A percentile compares a stretch with the other conserved stretches of the same genome.
Conservation (phyloP, 2,329 filamentous ascomycete genomes). For the Daldinia sp. region DNA sequence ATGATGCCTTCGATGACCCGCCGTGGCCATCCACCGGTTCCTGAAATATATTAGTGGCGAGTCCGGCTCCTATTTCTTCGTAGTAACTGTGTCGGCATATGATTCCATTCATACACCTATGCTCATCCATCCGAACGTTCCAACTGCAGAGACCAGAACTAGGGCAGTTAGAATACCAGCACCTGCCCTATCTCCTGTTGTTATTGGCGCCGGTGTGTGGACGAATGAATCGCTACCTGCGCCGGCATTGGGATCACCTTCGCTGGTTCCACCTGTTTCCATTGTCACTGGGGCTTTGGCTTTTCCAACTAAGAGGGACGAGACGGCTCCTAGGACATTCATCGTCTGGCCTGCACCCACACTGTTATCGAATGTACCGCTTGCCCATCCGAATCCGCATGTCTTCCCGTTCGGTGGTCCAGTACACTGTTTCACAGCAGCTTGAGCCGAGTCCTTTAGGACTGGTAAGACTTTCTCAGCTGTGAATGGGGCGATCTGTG, state of each 20-base stretch:
- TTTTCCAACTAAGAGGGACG: slow-evolving; percentile 61
- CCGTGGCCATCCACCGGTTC: not conserved
- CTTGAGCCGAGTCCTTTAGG: slow-evolving; percentile 55
- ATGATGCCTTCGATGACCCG: not conserved
- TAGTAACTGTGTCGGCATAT: not conserved
- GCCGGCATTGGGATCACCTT: slow-evolving; percentile 59
- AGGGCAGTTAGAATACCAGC: slow-evolving; percentile 62
- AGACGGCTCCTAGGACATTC: slow-evolving; percentile 68
- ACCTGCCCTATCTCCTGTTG: slow-evolving; percentile 60
- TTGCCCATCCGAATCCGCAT: slow-evolving; percentile 65
- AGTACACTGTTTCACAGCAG: slow-evolving; percentile 55
- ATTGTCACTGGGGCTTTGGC: slow-evolving; percentile 60
- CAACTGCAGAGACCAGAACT: slow-evolving; percentile 56
- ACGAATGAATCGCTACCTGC: slow-evolving; percentile 54
- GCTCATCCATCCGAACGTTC: slow-evolving; percentile 64
- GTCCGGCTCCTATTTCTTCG: not conserved
- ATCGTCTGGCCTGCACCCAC: slow-evolving; percentile 71
- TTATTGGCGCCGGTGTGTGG: slow-evolving; percentile 53
- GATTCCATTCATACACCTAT: slow-evolving; percentile 50
- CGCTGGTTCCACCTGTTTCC: slow-evolving; percentile 64
- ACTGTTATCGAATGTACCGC: slow-evolving; percentile 63
- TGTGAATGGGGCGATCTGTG: slow-evolving; percentile 57
- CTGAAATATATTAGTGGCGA: slow-evolving; percentile 11
- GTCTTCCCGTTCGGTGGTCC: slow-evolving; percentile 53
- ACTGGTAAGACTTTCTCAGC: slow-evolving; percentile 52